Evolutionary conservation across 169 alveolate species (phyloP).

Genomic region (Plasmodium gallinaceum): DNA sequence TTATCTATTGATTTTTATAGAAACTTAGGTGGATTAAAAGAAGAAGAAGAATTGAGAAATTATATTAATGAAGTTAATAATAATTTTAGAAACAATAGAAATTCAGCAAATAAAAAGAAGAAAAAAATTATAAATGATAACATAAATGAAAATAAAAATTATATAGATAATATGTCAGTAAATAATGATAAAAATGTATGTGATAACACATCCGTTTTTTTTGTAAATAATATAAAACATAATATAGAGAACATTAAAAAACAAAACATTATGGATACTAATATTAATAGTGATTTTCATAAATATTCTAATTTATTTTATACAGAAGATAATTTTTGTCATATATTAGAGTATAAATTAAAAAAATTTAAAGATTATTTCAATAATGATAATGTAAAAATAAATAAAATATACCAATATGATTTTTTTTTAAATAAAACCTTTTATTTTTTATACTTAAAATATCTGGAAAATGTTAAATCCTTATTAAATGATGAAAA

Average conservation of each 20-base stretch:
- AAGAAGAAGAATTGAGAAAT: slow-evolving; percentile 62
- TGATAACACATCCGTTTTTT: slow-evolving; percentile 15
- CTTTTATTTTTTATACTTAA: slow-evolving; percentile 36
- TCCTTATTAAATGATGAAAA: slow-evolving; percentile 13
- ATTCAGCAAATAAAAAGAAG: slow-evolving; percentile 24
- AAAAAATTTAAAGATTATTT: not conserved
- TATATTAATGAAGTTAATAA: slow-evolving; percentile 43
- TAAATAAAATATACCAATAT: slow-evolving; percentile 25
- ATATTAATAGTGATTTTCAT: not conserved
- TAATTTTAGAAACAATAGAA: slow-evolving; percentile 35
- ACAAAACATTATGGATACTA: not conserved
- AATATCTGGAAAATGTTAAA: slow-evolving; percentile 53
- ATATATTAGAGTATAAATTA: slow-evolving; percentile 19
- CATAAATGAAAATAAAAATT: not conserved
- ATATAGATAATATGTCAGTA: not conserved
- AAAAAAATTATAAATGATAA: not conserved
- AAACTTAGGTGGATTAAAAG: slow-evolving; percentile 57
- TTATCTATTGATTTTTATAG: slow-evolving; percentile 57
- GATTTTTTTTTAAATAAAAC: slow-evolving; percentile 59
- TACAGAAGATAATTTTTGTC: slow-evolving; percentile 12
- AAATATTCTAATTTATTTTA: slow-evolving; percentile 32
- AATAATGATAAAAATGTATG: slow-evolving; percentile 20
- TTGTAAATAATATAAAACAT: slow-evolving; percentile 16
- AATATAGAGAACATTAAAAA: slow-evolving; percentile 20
- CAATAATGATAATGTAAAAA: slow-evolving; percentile 15